Percentiles rank a stretch among this genome's conserved stretches.
Evolutionary conservation across 805 yeast genomes (phyloP).

Genomic region (Starmerella floris): DNA sequence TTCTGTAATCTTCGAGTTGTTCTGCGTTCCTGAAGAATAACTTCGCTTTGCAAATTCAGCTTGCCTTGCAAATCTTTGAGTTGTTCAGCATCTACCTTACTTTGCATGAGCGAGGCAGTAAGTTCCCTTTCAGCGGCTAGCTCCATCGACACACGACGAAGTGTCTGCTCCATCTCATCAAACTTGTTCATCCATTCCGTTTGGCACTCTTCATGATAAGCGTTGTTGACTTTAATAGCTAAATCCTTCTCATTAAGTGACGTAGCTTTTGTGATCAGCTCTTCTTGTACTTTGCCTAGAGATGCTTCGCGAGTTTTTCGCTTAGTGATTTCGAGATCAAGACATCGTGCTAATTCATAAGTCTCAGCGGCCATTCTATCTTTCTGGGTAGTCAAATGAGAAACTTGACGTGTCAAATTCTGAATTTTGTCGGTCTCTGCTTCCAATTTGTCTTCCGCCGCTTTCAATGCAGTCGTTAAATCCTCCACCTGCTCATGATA

Average conservation of each 20-base stretch:
- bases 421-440: too few species aligned
- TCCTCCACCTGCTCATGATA: too few species aligned
- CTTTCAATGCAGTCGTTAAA: too few species aligned
- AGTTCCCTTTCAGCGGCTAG: not conserved
- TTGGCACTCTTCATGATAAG: not conserved
- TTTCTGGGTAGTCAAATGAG: not conserved
- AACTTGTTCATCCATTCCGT: not conserved
- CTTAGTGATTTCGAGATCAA: not conserved
- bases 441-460: too few species aligned
- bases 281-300: not conserved
- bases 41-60: not conserved
- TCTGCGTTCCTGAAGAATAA: slow-evolving; percentile 5
- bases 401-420: not conserved
- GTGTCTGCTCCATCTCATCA: not conserved
- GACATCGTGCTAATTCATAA: not conserved
- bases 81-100: not conserved
- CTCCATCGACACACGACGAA: not conserved
- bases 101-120: not conserved
- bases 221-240: not conserved
- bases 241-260: not conserved
- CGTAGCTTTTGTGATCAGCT: not conserved
- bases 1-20: slow-evolving; percentile 54
- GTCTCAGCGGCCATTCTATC: not conserved
- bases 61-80: not conserved
- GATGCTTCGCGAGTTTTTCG: not conserved